These are phyloP conservation scores for Cyberlindnera sargentensis DNA, from an alignment of 805 yeast species.

Conservation along the genomic window DNA sequence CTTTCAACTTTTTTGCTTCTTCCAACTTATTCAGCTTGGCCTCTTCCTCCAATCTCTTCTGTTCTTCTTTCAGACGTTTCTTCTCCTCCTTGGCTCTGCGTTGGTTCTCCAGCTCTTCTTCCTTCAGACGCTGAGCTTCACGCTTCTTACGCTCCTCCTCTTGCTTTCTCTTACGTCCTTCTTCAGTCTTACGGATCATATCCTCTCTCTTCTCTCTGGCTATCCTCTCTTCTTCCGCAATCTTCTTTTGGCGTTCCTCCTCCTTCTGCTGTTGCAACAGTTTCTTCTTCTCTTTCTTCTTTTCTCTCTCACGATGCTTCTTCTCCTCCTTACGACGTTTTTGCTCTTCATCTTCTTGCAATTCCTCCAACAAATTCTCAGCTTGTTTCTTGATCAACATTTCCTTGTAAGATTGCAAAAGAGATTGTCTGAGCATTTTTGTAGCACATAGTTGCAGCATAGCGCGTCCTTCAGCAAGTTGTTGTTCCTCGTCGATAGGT, in stretches of 20 bases:
- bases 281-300: constrained; percentile 63
- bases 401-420: constrained; percentile 71
- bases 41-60: constrained; percentile 27
- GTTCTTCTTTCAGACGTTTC: constrained; percentile 31
- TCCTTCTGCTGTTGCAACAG: constrained; percentile 50
- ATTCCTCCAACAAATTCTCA: constrained; percentile 52
- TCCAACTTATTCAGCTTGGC: constrained; percentile 23
- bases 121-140: constrained; percentile 30
- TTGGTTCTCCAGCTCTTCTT: constrained; percentile 30
- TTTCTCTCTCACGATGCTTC: constrained; percentile 49
- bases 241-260: constrained; percentile 40
- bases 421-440: constrained; percentile 64
- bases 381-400: constrained; percentile 73
- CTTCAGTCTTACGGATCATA: constrained; percentile 35
- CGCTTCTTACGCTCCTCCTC: constrained; percentile 35
- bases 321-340: constrained; percentile 61
- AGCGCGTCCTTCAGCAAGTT: constrained; percentile 72
- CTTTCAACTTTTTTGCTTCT: constrained; percentile 2
- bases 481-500: constrained; percentile 49
- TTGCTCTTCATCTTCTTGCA: constrained; percentile 62
- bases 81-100: constrained; percentile 24
- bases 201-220: constrained; percentile 29
- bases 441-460: constrained; percentile 77
- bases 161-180: constrained; percentile 32
- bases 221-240: constrained; percentile 35